A percentile compares a stretch with the other conserved stretches of the same genome.
Evolutionary conservation across 345 rosid species (phyloP).

Genomic region (Luvunga scandens): DNA sequence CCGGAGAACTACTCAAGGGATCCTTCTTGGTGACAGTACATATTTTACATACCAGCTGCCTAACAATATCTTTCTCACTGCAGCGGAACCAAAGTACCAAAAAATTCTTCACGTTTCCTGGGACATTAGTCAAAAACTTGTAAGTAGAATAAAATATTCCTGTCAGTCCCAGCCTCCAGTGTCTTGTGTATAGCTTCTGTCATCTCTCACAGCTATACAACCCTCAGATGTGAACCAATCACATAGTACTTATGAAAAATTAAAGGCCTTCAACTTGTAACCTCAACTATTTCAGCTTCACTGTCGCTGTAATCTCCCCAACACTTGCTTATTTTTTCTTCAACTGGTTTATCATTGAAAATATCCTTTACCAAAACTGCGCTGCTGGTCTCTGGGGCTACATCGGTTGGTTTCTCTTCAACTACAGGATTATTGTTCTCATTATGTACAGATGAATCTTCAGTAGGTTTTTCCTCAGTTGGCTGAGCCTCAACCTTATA

Average conservation of each 20-base stretch:
- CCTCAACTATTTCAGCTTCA: constrained; percentile 68
- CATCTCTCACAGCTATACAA: constrained; percentile 1
- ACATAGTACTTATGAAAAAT: constrained; percentile 3
- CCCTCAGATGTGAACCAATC: neutral
- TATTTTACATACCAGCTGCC: constrained; percentile 6
- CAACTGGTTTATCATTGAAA: constrained; percentile 28
- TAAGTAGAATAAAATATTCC: neutral
- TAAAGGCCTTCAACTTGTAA: constrained; percentile 44
- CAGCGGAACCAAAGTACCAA: constrained; percentile 10
- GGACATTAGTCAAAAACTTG: neutral
- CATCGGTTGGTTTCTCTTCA: constrained; percentile 27
- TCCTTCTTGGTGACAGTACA: constrained; percentile 1
- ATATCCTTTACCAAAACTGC: constrained; percentile 31
- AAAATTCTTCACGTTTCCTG: constrained; percentile 19
- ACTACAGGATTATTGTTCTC: constrained; percentile 31
- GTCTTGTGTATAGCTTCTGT: constrained; percentile 5
- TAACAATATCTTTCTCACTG: constrained; percentile 3
- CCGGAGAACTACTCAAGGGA: neutral
- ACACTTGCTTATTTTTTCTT: constrained; percentile 51
- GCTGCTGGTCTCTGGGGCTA: constrained; percentile 17
- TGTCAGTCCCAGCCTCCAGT: neutral
- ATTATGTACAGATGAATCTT: constrained; percentile 31
- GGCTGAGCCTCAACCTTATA: constrained; percentile 34
- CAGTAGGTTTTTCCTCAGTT: constrained; percentile 23
- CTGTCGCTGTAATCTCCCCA: constrained; percentile 86